Evolutionary conservation across 768 basidiomycete species (phyloP), one percentile per base, ranked within the genome.

Genomic region (Lanmaoa rubissima): DNA sequence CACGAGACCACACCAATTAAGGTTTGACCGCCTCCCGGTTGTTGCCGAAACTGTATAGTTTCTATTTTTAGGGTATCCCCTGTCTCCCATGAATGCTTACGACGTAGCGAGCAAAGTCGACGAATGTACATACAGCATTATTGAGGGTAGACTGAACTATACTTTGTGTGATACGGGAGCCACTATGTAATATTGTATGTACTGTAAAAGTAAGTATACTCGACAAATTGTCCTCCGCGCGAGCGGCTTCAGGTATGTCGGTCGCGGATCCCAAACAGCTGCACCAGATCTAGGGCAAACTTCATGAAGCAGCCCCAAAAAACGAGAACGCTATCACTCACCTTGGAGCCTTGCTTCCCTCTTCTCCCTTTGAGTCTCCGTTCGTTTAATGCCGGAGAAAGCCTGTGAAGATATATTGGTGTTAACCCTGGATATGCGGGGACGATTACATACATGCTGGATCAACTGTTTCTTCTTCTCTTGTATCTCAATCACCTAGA

Each of bases 271-370:
- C 83, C 81, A 57, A 84, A 84, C 17, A 85, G 64, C 49, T 86
- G 77, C 26, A 88, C 70, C 8, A 89, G 78, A 62, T 89, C 87
- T 88, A 57, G 9, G 38, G 2, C 35, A 26, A 45, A 19, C 14
- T 41, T 19, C 7, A 24, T 42, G 21, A 31, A 55, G 19, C 43
- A 11, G 35, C 44, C 44, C 16, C 51, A 28, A 43, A 47, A 45
- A 49, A 17, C 28, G 38, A 26, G 31, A n/a, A 16, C 12, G 19
- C 4, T 24, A 50, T 42, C 43, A 64, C 74, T 51, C 54, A 85
- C 92, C 92, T 79, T 92, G 88, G 41, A 93, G 73, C 58, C 90
- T 80, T 2, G 92, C 90, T 71, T 94, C 87, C 67, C 84, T 85
- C 73, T 84, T 89, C 62, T 90, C 83, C 35, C 86, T 81, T 53